A percentile compares a stretch with the other conserved stretches of the same genome.
Evolutionary conservation across 257 asterid species (phyloP).

Genomic region (Pogostemon cablin): DNA sequence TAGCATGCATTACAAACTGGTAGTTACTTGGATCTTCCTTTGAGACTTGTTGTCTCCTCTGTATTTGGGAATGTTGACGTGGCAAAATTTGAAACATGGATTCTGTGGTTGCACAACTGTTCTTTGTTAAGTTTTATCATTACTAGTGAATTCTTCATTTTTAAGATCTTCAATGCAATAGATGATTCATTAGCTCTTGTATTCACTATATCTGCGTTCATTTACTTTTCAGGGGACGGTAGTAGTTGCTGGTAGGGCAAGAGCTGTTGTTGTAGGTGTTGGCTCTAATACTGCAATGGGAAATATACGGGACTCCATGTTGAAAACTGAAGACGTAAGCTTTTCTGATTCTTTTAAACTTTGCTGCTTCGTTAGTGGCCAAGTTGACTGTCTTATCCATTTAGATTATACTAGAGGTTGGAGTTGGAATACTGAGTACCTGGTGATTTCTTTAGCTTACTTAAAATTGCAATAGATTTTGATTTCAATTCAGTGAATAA

Average conservation of each 20-base stretch:
- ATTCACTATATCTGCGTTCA: slow-evolving; percentile 23
- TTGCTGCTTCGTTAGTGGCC: slow-evolving; percentile 30
- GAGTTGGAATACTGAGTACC: background rate
- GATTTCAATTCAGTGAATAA: background rate
- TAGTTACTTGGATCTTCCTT: background rate
- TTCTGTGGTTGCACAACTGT: no score
- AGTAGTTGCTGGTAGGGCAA: slow-evolving; percentile 97
- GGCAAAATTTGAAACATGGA: no score
- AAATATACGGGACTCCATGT: slow-evolving; percentile 95
- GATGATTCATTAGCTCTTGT: slow-evolving; percentile 18
- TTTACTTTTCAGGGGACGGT: slow-evolving; percentile 76
- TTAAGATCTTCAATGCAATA: slow-evolving; percentile 12
- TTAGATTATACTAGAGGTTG: slow-evolving; percentile 20
- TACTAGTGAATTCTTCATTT: no score
- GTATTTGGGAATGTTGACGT: no score
- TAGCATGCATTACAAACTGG: background rate
- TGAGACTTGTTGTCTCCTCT: no score
- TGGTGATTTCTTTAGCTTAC: slow-evolving; percentile 17
- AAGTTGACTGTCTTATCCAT: slow-evolving; percentile 22
- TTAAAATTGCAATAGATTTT: slow-evolving; percentile 15
- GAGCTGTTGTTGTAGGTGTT: slow-evolving; percentile 87
- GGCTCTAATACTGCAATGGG: slow-evolving; percentile 99
- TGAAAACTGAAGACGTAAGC: slow-evolving; percentile 93
- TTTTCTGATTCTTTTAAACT: slow-evolving; percentile 23
- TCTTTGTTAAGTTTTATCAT: no score